Evolutionary conservation across 371 early-diverging fungal species (phyloP).

Genomic region (Capniomyces stellatus): DNA sequence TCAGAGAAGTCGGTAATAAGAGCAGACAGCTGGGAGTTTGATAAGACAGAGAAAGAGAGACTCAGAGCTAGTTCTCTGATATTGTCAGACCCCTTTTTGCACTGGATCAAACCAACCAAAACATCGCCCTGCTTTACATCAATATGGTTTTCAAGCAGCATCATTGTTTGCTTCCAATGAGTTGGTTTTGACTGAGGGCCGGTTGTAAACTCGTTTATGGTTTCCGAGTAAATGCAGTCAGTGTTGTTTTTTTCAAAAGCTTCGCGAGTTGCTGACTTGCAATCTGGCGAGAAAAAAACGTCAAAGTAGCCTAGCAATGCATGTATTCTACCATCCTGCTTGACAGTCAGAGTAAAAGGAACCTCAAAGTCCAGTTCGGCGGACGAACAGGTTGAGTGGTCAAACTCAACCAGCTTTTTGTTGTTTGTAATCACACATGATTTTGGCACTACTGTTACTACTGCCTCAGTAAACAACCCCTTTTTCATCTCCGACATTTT

Average conservation of each 20-base stretch:
- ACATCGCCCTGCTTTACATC: conserved; percentile 49
- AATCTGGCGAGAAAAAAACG: conserved; percentile 33
- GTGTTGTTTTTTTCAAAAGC: neutral
- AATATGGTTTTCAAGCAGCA: conserved; percentile 54
- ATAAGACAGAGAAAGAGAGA: conserved; percentile 62
- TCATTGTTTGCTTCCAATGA: conserved; percentile 97
- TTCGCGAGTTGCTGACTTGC: conserved; percentile 41
- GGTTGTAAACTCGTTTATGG: conserved; percentile 53
- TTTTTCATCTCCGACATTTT: conserved; percentile 78
- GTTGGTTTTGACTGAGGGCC: conserved; percentile 72
- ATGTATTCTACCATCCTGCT: conserved; percentile 56
- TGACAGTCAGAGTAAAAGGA: conserved; percentile 52
- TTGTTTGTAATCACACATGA: conserved; percentile 52
- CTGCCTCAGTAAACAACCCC: conserved; percentile 59
- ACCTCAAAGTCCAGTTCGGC: conserved; percentile 61
- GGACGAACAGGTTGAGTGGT: conserved; percentile 39
- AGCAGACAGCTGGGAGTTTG: too few relatives aligned
- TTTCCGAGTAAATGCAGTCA: neutral
- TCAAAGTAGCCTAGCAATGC: conserved; percentile 89
- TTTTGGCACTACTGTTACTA: conserved; percentile 70
- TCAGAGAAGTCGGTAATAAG: too few relatives aligned
- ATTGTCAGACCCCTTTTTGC: conserved; percentile 67
- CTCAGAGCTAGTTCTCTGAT: conserved; percentile 82
- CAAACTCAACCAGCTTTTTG: conserved; percentile 37
- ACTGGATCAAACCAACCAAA: conserved; percentile 56